phyloP scores from a whole-genome alignment of 106 monocot genomes.

The Platanthera zijinensis region DNA sequence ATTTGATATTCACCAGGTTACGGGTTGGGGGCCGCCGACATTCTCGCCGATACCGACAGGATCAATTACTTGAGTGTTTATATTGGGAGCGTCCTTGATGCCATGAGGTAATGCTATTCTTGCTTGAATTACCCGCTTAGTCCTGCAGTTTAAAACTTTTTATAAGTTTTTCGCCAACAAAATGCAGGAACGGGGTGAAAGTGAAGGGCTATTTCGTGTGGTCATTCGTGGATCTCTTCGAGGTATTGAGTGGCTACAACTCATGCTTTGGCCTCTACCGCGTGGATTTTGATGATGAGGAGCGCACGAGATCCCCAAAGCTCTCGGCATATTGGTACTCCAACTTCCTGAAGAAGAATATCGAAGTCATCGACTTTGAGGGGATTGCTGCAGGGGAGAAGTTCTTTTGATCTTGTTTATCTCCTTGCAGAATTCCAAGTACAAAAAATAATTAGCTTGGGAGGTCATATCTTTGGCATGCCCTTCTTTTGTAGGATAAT shows the following conservation, averaged over 20 bases:
- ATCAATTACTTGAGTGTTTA: conserved; percentile 19
- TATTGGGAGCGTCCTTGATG: conserved; percentile 28
- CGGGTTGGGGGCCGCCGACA: neutral
- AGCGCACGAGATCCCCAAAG: neutral
- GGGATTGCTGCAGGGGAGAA: neutral
- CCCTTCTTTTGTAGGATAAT: no score
- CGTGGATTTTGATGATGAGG: neutral
- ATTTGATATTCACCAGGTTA: neutral
- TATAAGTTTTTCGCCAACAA: neutral
- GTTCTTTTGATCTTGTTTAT: neutral
- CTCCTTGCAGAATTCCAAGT: no score
- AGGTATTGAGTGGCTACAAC: neutral
- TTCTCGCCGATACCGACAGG: conserved; percentile 23
- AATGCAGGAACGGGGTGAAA: neutral
- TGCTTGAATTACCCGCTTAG: neutral
- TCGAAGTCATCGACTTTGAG: neutral
- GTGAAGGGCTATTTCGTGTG: neutral
- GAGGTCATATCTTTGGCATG: no score
- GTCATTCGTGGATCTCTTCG: neutral
- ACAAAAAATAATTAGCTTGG: no score
- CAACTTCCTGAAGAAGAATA: neutral
- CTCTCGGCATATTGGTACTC: neutral
- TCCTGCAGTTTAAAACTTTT: neutral
- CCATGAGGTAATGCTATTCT: conserved; percentile 23
- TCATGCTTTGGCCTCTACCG: neutral